Base-by-base conservation (phyloP, 2,329 filamentous ascomycete species). In the Ascochyta pisi region DNA sequence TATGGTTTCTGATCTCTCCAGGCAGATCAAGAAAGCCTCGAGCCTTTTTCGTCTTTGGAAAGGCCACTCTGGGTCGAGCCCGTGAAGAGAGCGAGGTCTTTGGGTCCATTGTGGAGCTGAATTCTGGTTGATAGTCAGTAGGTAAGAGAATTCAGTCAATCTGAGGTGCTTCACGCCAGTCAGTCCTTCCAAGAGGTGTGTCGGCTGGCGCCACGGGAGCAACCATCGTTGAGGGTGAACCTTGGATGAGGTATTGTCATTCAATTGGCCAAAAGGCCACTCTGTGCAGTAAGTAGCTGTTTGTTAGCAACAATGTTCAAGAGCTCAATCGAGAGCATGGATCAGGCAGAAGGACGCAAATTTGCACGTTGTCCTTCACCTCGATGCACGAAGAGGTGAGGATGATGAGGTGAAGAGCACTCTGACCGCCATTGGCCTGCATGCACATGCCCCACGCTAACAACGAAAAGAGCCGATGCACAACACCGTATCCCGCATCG, bases 1-100 rank as follows among this genome's bases (percentile, higher is more conserved):
- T 82, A 1, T 70, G 63, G 56, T 75, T 73, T 50, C 83, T 79
- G 13, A 85, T 61, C 64, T 86, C 83, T 15, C 77, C 76, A 0
- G 83, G 82, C 0, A 85, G 63, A 1, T 61, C 48, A 4, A 76
- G 62, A 52, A 77, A 76, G 23, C 68, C 66, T n/a, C 54, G 57
- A 8, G 58, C 54, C 47, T 64, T 61, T 40, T 60, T 70, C 8
- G 47, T 39, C 7, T 52, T 46, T 22, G 16, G 31, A 19, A 27
- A 40, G 10, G 16, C 35, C 2, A 54, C 54, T 24, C 40, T 51
- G 15, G 52, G 54, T 26, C 42, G 54, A 41, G 53, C 45, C 33
- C 53, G 59, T 10, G 58, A 61, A 52, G 63, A 64, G 34, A 65
- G 58, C 15, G 45, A 54, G 23, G 33, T 24, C 16, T 58, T 52